Percentiles rank a stretch among this genome's conserved stretches.
phyloP scores from a whole-genome alignment of 2,329 filamentous ascomycete species.

The Zalaria obscura region DNA sequence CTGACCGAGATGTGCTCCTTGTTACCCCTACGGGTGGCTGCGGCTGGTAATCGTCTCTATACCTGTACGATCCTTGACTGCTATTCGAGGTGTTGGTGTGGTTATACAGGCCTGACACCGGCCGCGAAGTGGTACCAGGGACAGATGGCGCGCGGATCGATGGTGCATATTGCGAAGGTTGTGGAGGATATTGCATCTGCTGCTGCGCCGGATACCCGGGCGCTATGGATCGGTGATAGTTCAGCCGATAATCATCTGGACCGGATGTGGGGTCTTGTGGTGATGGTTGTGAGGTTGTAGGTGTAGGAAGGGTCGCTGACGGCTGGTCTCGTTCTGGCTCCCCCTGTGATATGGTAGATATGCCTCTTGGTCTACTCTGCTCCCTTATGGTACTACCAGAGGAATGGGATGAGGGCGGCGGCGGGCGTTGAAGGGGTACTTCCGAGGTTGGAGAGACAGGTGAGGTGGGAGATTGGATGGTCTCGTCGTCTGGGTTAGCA shows the following conservation, averaged over 20 bases:
- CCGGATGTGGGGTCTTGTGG: not conserved
- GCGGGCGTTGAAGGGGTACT: slow-evolving; percentile 4
- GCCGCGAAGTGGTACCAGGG: not conserved
- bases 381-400: slow-evolving; percentile 25
- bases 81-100: slow-evolving; percentile 33
- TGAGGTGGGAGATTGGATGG: slow-evolving; percentile 11
- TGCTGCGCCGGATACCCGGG: slow-evolving; percentile 10
- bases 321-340: slow-evolving; percentile 16
- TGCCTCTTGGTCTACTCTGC: slow-evolving; percentile 15
- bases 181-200: slow-evolving; percentile 4
- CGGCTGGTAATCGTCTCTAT: slow-evolving; percentile 28
- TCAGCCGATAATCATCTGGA: not conserved
- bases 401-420: slow-evolving; percentile 18
- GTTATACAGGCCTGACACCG: slow-evolving; percentile 25
- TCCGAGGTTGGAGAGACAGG: slow-evolving; percentile 11
- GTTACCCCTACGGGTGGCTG: slow-evolving; percentile 36
- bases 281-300: slow-evolving; percentile 14
- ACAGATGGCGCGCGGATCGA: slow-evolving; percentile 11
- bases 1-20: slow-evolving; percentile 50
- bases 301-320: slow-evolving; percentile 26
- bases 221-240: slow-evolving; percentile 17
- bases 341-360: slow-evolving; percentile 20
- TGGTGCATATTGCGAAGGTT: slow-evolving; percentile 6
- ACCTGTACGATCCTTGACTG: slow-evolving; percentile 30
- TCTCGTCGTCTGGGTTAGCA: slow-evolving; percentile 80